A percentile compares a stretch with the other conserved stretches of the same genome.
phyloP scores from a whole-genome alignment of 106 monocot genomes.

The Posidonia australis region DNA sequence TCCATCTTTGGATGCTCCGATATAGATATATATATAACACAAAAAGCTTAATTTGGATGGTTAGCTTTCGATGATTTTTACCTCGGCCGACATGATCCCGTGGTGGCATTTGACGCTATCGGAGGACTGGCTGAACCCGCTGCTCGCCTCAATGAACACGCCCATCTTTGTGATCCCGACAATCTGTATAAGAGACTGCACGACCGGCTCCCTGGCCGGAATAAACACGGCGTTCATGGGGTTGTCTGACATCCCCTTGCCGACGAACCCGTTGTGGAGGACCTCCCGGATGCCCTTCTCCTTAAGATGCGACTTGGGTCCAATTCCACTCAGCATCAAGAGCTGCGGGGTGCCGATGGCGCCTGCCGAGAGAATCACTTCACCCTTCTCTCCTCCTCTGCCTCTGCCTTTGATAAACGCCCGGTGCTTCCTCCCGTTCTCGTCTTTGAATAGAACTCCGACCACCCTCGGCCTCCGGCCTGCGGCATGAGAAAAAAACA shows the following conservation, averaged over 20 bases:
- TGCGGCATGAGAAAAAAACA: too few relatives aligned
- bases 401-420: conserved; percentile 14
- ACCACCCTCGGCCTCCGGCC: conserved; percentile 29
- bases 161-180: conserved; percentile 86
- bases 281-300: conserved; percentile 37
- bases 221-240: conserved; percentile 93
- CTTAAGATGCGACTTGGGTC: conserved; percentile 48
- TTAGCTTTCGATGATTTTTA: conserved; percentile 7
- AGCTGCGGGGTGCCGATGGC: conserved; percentile 84
- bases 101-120: conserved; percentile 93
- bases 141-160: conserved; percentile 93
- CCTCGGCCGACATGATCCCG: conserved; percentile 97
- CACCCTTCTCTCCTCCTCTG: conserved; percentile 16
- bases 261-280: conserved; percentile 44
- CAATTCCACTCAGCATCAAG: conserved; percentile 79
- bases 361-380: conserved; percentile 68
- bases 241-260: conserved; percentile 77
- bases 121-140: conserved; percentile 73
- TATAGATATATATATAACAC: too few relatives aligned
- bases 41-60: too few relatives aligned
- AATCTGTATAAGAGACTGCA: conserved; percentile 78
- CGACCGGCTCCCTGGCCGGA: conserved; percentile 47
- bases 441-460: conserved; percentile 56
- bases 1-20: too few relatives aligned
- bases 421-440: conserved; percentile 33